A percentile compares a stretch with the other conserved stretches of the same genome.
Conservation (phyloP, 2,329 filamentous ascomycete genomes). For the Sordariomycetes sp. region DNA sequence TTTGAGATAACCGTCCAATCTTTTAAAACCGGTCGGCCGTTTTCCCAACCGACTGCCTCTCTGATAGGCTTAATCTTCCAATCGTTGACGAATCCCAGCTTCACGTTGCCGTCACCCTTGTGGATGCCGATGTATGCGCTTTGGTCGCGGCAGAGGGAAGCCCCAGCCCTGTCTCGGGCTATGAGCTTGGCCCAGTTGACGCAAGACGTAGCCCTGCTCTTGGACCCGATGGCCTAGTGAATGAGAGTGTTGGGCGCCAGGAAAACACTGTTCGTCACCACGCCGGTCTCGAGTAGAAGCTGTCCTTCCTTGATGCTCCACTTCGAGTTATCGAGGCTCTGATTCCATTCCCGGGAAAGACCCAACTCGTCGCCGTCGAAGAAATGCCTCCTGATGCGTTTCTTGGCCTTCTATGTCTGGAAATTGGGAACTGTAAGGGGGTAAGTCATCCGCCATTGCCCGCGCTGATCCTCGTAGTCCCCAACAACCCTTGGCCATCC, state of each 20-base stretch:
- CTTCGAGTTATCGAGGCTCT: slow-evolving; percentile 37
- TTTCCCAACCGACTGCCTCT: slow-evolving; percentile 9
- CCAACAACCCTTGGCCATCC: slow-evolving; percentile 31
- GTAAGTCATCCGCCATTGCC: too few species aligned
- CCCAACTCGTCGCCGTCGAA: slow-evolving; percentile 18
- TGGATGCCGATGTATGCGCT: slow-evolving; percentile 37
- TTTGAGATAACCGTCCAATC: slow-evolving; percentile 10
- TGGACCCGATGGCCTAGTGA: slow-evolving; percentile 30
- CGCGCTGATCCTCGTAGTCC: slow-evolving; percentile 16
- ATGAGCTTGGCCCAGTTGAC: slow-evolving; percentile 32
- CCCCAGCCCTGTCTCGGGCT: slow-evolving; percentile 34
- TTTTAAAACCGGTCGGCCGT: slow-evolving; percentile 6
- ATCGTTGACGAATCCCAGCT: slow-evolving; percentile 14
- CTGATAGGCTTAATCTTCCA: slow-evolving; percentile 13
- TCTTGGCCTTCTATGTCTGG: slow-evolving; percentile 13
- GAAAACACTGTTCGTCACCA: slow-evolving; percentile 34
- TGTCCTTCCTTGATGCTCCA: slow-evolving; percentile 22
- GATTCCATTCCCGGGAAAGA: slow-evolving; percentile 45
- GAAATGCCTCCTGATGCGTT: slow-evolving; percentile 20
- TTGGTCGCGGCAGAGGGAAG: slow-evolving; percentile 35
- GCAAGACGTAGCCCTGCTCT: slow-evolving; percentile 29
- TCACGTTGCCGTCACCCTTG: slow-evolving; percentile 15
- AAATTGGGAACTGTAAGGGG: slow-evolving; percentile 27
- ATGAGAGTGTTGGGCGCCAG: slow-evolving; percentile 29
- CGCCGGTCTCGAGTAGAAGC: slow-evolving; percentile 30